Evolutionary conservation across 768 basidiomycete species (phyloP).

Genomic region (Candolleomyces aberdarensis): DNA sequence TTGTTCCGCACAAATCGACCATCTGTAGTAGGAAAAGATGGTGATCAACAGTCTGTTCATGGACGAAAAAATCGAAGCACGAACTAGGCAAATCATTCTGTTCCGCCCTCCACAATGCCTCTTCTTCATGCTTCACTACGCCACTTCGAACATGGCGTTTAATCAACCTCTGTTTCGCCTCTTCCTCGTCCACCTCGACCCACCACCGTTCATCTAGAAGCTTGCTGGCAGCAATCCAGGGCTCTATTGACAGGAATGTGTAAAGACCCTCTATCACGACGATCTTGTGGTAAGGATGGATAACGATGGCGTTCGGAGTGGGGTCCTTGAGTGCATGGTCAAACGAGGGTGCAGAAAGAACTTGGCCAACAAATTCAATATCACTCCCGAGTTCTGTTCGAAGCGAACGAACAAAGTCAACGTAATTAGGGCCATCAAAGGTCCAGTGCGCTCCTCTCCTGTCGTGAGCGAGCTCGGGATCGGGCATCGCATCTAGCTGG

Average conservation of each 20-base stretch:
- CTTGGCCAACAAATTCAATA: conserved; percentile 11
- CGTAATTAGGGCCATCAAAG: conserved; percentile 75
- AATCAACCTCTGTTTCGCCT: conserved; percentile 60
- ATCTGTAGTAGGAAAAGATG: conserved; percentile 27
- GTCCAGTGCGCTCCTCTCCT: conserved; percentile 89
- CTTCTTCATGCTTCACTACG: conserved; percentile 59
- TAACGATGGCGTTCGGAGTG: conserved; percentile 49
- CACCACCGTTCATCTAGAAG: conserved; percentile 80
- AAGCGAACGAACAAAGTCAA: conserved; percentile 59
- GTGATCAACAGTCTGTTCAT: neutral
- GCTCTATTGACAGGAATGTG: conserved; percentile 64
- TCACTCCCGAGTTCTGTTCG: conserved; percentile 28
- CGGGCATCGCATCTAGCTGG: conserved; percentile 71
- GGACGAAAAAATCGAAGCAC: conserved; percentile 11
- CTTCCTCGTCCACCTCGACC: conserved; percentile 53
- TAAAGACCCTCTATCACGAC: conserved; percentile 92
- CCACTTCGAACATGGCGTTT: conserved; percentile 77
- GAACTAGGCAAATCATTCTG: conserved; percentile 77
- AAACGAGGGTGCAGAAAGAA: conserved; percentile 76
- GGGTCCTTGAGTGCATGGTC: conserved; percentile 89
- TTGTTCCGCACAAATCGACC: conserved; percentile 43
- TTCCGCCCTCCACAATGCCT: conserved; percentile 69
- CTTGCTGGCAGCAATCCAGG: conserved; percentile 66
- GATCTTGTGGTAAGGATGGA: conserved; percentile 67
- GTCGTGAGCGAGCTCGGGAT: conserved; percentile 77